Evolutionary conservation across 768 basidiomycete species (phyloP), one percentile per base, ranked within the genome.

Genomic region (Hygrophoropsis aurantiaca): DNA sequence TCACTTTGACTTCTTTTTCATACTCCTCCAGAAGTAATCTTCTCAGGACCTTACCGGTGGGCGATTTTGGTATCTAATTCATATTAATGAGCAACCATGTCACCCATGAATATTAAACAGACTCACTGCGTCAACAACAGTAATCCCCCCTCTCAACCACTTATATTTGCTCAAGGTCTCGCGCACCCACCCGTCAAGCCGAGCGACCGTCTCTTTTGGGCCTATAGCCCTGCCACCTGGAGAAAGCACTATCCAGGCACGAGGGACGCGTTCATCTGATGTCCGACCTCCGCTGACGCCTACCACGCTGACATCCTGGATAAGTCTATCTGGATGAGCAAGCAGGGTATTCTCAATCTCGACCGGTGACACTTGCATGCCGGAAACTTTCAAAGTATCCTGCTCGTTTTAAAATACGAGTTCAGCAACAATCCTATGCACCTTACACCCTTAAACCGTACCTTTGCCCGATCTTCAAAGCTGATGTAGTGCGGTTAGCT

Each of bases 381-480:
- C 90, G 0, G 86, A 88, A 3, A 92, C 75, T 59, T 92, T 92
- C 18, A 92, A 72, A 0, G 81, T 89, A 57, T 91, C 90, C 82
- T 88, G 18, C 13, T 40, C 19, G 39, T 41, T 11, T 30, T 42
- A 23, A 11, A 33, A 25, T 7, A 36, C 42, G 18, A 16, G 5
- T 23, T 18, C 23, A 41, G 9, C 13, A 36, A 4, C n/a, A 38
- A 5, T 39, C n/a, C n/a, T n/a, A n/a, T n/a, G n/a, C n/a, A 61
- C 55, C 60, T 71, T 63, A 19, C 23, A 37, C 24, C 9, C 16
- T 3, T 13, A 32, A 30, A 44, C 33, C 25, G 51, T 42, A 85
- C 86, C 77, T 91, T 90, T n/a, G 75, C 73, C 43, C 90, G 75
- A 61, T 91, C 89, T 11, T 81, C 81, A 55, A 81, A 90, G 63